Conservation (phyloP, 768 basidiomycete species). For the Mycena amicta region DNA sequence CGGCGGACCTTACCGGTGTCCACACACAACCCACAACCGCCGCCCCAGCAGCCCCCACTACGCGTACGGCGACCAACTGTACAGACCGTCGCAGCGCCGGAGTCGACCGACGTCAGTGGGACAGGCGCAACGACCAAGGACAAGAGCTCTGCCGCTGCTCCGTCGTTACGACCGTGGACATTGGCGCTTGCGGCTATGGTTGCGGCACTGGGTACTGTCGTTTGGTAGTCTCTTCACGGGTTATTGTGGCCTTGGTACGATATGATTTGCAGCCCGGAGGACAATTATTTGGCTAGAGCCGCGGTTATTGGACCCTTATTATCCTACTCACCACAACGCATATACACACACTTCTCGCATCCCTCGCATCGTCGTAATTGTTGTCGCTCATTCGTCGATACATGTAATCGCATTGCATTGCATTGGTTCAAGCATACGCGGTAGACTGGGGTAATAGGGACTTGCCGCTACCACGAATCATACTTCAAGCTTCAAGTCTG, state of each 20-base stretch:
- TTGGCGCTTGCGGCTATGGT: no score
- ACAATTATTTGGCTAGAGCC: no score
- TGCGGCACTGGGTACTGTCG: no score
- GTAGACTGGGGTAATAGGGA: neutral
- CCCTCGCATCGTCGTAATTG: neutral
- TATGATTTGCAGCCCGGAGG: no score
- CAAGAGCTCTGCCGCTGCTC: neutral
- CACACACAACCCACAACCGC: no score
- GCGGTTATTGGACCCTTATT: no score
- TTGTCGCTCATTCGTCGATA: neutral
- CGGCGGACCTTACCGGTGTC: neutral
- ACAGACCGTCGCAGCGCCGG: neutral
- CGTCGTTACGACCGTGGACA: neutral
- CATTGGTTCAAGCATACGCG: neutral
- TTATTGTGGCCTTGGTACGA: no score
- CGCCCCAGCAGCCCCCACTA: neutral
- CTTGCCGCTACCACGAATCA: neutral
- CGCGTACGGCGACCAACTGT: neutral
- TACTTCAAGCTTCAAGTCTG: no score
- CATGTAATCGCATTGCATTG: neutral
- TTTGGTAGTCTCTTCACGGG: no score
- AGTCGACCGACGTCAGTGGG: neutral
- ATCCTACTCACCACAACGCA: no score
- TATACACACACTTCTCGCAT: neutral
- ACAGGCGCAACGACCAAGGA: neutral